These are phyloP conservation scores for Blastobotrys serpentis DNA, from an alignment of 1,139 yeast genomes.

Conservation along the genomic window DNA sequence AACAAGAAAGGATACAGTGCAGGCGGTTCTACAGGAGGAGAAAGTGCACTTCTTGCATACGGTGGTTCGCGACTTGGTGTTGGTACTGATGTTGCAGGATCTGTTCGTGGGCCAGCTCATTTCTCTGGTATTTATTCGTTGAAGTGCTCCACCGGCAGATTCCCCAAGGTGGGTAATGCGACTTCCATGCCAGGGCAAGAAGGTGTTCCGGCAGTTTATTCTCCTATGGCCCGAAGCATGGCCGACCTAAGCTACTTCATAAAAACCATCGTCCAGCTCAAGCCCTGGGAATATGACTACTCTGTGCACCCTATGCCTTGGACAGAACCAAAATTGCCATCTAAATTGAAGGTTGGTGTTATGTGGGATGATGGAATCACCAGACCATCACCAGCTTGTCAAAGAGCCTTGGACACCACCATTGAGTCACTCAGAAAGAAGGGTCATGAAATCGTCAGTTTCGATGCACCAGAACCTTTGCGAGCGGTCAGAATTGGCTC, in stretches of 20 bases:
- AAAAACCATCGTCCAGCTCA: conserved; percentile 51
- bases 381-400: conserved; percentile 62
- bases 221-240: conserved; percentile 58
- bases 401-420: conserved; percentile 50
- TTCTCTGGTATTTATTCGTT: conserved; percentile 50
- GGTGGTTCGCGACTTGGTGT: conserved; percentile 50
- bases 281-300: conserved; percentile 69
- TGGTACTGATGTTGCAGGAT: conserved; percentile 61
- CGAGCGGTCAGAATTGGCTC: conserved; percentile 42
- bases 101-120: conserved; percentile 52
- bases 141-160: conserved; percentile 51
- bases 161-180: conserved; percentile 48
- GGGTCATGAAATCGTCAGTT: conserved; percentile 62
- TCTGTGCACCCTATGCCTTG: conserved; percentile 58
- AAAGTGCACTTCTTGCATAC: conserved; percentile 49
- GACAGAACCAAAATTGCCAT: conserved; percentile 49
- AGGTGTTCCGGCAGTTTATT: conserved; percentile 53
- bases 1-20: conserved; percentile 41
- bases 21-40: conserved; percentile 55
- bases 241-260: conserved; percentile 65
- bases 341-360: conserved; percentile 49
- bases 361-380: conserved; percentile 47
- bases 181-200: conserved; percentile 59
- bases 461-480: conserved; percentile 48
- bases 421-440: conserved; percentile 48